Evolutionary conservation across 1,139 yeast species (phyloP).

Genomic region (Magnusiomyces paraingens): DNA sequence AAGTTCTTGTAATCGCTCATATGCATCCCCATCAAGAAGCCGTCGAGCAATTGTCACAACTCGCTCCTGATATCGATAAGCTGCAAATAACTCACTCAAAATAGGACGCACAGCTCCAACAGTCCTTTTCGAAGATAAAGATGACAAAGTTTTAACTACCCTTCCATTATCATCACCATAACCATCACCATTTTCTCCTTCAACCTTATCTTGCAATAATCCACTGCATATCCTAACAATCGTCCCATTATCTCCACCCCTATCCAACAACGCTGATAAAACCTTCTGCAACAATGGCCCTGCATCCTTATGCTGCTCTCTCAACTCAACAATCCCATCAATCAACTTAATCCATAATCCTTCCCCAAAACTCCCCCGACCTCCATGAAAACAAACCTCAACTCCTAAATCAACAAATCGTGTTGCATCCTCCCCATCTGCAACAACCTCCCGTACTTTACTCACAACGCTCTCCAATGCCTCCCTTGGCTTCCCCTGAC

Average conservation of each 20-base stretch:
- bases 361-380: slow-evolving; percentile 15
- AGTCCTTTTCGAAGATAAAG: slow-evolving; percentile 23
- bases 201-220: not conserved
- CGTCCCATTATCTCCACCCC: too few species aligned
- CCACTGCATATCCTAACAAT: too few species aligned
- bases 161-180: slow-evolving; percentile 22
- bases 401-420: slow-evolving; percentile 25
- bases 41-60: slow-evolving; percentile 48
- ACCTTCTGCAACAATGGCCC: too few species aligned
- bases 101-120: slow-evolving; percentile 47
- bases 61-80: slow-evolving; percentile 58
- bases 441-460: slow-evolving; percentile 23
- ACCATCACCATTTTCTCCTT: slow-evolving; percentile 13
- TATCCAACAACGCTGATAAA: too few species aligned
- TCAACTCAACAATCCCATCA: slow-evolving; percentile 26
- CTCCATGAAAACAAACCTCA: slow-evolving; percentile 22
- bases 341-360: slow-evolving; percentile 29
- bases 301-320: too few species aligned
- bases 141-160: slow-evolving; percentile 25
- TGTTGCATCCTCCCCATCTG: slow-evolving; percentile 1
- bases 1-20: slow-evolving; percentile 39
- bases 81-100: slow-evolving; percentile 55
- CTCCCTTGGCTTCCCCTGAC: slow-evolving; percentile 27
- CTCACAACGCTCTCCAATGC: slow-evolving; percentile 33
- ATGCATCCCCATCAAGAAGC: slow-evolving; percentile 51